These are phyloP conservation scores for Fomitopsis pulvina DNA, from an alignment of 768 basidiomycete species.

Conservation along the genomic window DNA sequence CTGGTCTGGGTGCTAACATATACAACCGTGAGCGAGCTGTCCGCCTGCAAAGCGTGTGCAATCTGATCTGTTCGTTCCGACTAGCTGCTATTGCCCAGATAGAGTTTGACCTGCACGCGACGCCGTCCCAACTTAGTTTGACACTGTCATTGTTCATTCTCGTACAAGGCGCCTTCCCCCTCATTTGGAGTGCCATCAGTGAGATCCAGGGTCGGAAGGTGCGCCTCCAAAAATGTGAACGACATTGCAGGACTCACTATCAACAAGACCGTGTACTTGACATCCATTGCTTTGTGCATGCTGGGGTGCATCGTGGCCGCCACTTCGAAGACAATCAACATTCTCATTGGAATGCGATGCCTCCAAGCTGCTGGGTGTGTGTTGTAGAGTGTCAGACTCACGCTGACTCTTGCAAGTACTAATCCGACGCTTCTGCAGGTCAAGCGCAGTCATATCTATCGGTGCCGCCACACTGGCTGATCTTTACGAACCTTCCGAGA, in stretches of 20 bases:
- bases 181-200: slow-evolving; percentile 62
- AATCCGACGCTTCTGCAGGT: slow-evolving; percentile 27
- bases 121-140: slow-evolving; percentile 55
- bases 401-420: too few species aligned
- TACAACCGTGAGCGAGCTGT: slow-evolving; percentile 50
- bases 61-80: background rate
- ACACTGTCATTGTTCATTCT: slow-evolving; percentile 68
- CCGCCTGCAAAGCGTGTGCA: background rate
- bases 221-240: too few species aligned
- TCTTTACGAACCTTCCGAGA: slow-evolving; percentile 66
- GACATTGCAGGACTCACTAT: too few species aligned
- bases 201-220: slow-evolving; percentile 76
- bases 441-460: slow-evolving; percentile 60
- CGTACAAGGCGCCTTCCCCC: slow-evolving; percentile 60
- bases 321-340: slow-evolving; percentile 43
- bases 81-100: slow-evolving; percentile 60
- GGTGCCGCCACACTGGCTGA: slow-evolving; percentile 78
- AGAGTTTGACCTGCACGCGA: slow-evolving; percentile 52
- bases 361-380: slow-evolving; percentile 62
- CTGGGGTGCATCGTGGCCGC: slow-evolving; percentile 53
- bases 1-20: slow-evolving; percentile 51
- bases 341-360: slow-evolving; percentile 61
- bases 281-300: slow-evolving; percentile 45
- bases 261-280: slow-evolving; percentile 44
- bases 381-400: background rate